Conservation (phyloP, 345 rosid species). For the Lepidium africanum region DNA sequence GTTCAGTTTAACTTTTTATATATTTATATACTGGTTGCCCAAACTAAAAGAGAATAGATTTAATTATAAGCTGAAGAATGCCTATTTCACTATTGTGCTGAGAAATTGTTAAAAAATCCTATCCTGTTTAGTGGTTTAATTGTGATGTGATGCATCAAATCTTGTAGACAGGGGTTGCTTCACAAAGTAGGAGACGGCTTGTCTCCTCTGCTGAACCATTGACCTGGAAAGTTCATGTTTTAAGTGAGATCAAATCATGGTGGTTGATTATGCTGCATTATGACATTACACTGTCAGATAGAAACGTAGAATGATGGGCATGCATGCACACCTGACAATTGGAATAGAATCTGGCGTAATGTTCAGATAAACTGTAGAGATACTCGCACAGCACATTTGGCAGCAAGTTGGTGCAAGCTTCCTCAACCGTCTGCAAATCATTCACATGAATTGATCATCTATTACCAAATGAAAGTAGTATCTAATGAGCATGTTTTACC, state of each 20-base stretch:
- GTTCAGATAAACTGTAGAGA: constrained; percentile 63
- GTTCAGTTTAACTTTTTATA: not conserved
- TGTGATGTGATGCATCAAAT: constrained; percentile 29
- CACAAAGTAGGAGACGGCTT: constrained; percentile 72
- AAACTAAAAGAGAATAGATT: not conserved
- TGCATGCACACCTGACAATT: constrained; percentile 29
- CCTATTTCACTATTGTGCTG: not conserved
- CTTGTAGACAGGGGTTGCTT: constrained; percentile 84
- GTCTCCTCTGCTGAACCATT: constrained; percentile 63
- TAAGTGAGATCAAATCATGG: not conserved
- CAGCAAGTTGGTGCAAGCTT: constrained; percentile 61
- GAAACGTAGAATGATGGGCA: not conserved
- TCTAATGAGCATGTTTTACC: constrained; percentile 31
- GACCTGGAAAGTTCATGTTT: constrained; percentile 40
- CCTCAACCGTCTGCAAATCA: constrained; percentile 64
- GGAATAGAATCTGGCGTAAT: constrained; percentile 68
- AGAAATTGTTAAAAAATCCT: not conserved
- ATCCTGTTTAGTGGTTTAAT: not conserved
- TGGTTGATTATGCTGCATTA: not conserved
- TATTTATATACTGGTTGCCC: constrained; percentile 2
- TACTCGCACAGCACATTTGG: constrained; percentile 77
- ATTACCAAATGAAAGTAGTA: not conserved
- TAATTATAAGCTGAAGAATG: not conserved
- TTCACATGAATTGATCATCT: not conserved
- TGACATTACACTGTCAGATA: not conserved